Evolutionary conservation across 257 asterid genomes (phyloP).

Genomic region (Salvia miltiorrhiza): DNA sequence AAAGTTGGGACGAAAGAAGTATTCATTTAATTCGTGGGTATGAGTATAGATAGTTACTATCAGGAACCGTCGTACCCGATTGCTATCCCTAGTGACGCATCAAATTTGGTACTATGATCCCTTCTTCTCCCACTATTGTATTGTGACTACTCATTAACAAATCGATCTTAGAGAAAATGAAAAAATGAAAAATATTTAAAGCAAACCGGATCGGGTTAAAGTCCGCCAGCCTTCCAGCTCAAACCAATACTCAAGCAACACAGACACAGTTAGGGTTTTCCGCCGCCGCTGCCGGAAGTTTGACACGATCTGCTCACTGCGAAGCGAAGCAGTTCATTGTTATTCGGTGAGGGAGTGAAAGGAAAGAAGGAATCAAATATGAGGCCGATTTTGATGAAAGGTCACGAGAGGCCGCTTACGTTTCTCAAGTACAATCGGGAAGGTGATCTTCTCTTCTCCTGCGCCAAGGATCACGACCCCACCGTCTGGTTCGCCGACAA

Average conservation of each 20-base stretch:
- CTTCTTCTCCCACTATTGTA: too few species aligned
- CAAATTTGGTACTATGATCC: too few species aligned
- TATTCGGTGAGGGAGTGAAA: background rate
- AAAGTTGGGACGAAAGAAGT: too few species aligned
- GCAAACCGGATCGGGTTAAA: too few species aligned
- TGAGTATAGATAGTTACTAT: too few species aligned
- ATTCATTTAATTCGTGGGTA: too few species aligned
- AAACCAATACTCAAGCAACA: background rate
- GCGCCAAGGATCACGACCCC: conserved; percentile 90
- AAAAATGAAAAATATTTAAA: too few species aligned
- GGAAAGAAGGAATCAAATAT: conserved; percentile 21
- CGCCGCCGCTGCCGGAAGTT: background rate
- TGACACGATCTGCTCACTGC: background rate
- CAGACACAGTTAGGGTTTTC: background rate
- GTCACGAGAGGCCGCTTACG: conserved; percentile 94
- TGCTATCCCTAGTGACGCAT: too few species aligned
- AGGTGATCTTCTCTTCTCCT: conserved; percentile 86
- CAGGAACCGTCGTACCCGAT: too few species aligned
- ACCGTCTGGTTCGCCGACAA: conserved; percentile 92
- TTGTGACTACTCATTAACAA: too few species aligned
- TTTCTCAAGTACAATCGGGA: conserved; percentile 78
- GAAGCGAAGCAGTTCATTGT: background rate
- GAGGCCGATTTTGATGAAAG: conserved; percentile 95
- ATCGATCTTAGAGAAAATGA: too few species aligned
- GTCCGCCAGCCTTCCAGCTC: too few species aligned